Percentiles rank a stretch among this genome's conserved stretches.
Conservation (phyloP, 495 filamentous ascomycete genomes). For the Neurospora intermedia region DNA sequence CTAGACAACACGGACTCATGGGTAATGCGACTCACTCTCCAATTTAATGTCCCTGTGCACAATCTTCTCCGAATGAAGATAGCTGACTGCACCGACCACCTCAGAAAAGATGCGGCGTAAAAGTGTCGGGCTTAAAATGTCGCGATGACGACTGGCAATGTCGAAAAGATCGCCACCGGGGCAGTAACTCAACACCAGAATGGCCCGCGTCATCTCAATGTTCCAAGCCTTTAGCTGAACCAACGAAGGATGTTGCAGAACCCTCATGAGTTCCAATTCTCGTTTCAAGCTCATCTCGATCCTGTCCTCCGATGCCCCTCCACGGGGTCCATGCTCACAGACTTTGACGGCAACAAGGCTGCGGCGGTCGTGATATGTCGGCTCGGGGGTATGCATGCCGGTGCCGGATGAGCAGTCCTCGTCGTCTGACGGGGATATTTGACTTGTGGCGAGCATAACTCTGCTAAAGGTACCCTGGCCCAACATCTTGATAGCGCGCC, state of each 20-base stretch:
- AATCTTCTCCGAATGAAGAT: conserved; percentile 76
- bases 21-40: conserved; percentile 56
- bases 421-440: conserved; percentile 30
- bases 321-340: conserved; percentile 85
- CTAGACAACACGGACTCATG: neutral
- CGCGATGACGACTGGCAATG: conserved; percentile 58
- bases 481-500: conserved; percentile 65
- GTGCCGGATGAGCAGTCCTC: conserved; percentile 25
- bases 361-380: conserved; percentile 23
- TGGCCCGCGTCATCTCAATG: conserved; percentile 65
- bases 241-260: conserved; percentile 76
- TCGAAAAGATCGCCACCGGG: conserved; percentile 94
- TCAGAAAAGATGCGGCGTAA: conserved; percentile 85
- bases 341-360: conserved; percentile 89
- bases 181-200: conserved; percentile 84
- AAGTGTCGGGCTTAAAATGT: conserved; percentile 53
- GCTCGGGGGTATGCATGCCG: conserved; percentile 10
- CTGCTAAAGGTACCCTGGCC: conserved; percentile 94
- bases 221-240: conserved; percentile 84
- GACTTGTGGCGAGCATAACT: conserved; percentile 72
- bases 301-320: conserved; percentile 77
- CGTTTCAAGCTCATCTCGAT: conserved; percentile 87
- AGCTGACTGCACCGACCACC: conserved; percentile 70
- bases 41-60: conserved; percentile 97
- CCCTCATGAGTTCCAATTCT: conserved; percentile 85